Base-by-base conservation (phyloP, 2,329 filamentous ascomycete species). In the Rhinocladiella mackenziei region DNA sequence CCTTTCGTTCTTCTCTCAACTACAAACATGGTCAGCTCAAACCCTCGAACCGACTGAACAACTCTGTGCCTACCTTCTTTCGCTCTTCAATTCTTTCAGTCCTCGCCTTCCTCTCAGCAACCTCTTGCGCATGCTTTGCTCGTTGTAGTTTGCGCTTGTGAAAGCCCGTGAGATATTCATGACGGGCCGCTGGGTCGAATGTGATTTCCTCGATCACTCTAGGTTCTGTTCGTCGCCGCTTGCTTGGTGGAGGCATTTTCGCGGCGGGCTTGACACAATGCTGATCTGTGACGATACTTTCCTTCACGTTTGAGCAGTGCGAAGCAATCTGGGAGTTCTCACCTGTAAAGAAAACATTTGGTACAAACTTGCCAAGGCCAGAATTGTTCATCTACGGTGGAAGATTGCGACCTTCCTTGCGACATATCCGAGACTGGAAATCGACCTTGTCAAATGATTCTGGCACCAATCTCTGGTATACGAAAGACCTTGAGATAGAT, bases 81-180 rank as follows among this genome's bases (percentile, higher is more conserved):
- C 91, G 75, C 44, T 84, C 72, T 45, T 77, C 71, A 45, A 89
- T 76, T 61, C 77, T 86, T 63, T 95, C 89, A 59, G 89, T 78
- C 37, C 83, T 80, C 35, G 83, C 88, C 62, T 77, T 81, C 65
- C 87, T 84, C 33, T 79, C 81, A 3, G 87, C 86, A 56, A 84
- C 75, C 56, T 92, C 88, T 61, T 92, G 85, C 1, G 91, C 91
- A 65, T 83, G 74, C 70, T 94, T 94, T 55, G 83, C 81, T 26
- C 92, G 78, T 64, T 88, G 84, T 40, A 86, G 70, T 66, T 96
- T 97, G 65, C 92, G 84, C 75, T 97, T 98, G 72, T 91, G 89
- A 68, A 98, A 98, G 2, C 92, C 92, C 0, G 89, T 96, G 45
- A 98, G 75, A 62, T 86, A 98, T 60, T 97, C 89, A 54, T 84